Base-by-base conservation (phyloP, 2,329 filamentous ascomycete genomes). In the Aspergillus amoenus region DNA sequence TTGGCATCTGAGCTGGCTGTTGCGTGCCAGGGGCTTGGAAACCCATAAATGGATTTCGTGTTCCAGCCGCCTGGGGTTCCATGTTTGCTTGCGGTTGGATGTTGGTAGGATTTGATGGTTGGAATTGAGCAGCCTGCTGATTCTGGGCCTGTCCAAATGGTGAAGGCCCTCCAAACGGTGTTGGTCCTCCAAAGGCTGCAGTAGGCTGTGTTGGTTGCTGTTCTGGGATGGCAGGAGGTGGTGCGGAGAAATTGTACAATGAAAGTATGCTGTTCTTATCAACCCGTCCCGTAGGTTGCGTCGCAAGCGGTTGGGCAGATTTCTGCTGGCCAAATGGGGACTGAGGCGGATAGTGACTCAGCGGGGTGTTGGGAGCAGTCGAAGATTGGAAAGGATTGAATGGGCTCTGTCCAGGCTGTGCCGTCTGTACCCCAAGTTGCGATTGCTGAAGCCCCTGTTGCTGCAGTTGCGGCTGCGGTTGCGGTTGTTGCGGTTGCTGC, bases 231-330 rank as follows among this genome's bases (percentile, higher is more conserved):
- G 72, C 64, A 41, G 73, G 66, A 55, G 71, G 67, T 8, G 73
- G 63, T 17, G 73, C 69, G 13, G 76, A 73, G 52, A 79, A 71
- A 54, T 76, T 79, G 61, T 79, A 80, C 12, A 80, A 66, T 13
- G 78, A 74, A 37, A 80, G 68, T 46, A 80, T 80, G 51, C 73
- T 76, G 39, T 70, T 73, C 62, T 79, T 81, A 57, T 80, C 76
- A 58, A 79, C 68, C 37, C 75, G 72, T 18, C 74, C 72, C 4
- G 76, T 78, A 43, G 70, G 69, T 61, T 79, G 78, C 4, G 73
- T 63, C 27, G 63, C 62, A n/a, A 77, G 65, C 37, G 67, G 66
- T 60, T 74, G 71, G 2, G 55, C 46, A 4, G 62, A 32, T 5
- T 61, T 50, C 47, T 68, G 65, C 58, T 57, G 51, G 3, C 60